phyloP scores from a whole-genome alignment of 805 yeast species.

The Allodekkera sacchari region DNA sequence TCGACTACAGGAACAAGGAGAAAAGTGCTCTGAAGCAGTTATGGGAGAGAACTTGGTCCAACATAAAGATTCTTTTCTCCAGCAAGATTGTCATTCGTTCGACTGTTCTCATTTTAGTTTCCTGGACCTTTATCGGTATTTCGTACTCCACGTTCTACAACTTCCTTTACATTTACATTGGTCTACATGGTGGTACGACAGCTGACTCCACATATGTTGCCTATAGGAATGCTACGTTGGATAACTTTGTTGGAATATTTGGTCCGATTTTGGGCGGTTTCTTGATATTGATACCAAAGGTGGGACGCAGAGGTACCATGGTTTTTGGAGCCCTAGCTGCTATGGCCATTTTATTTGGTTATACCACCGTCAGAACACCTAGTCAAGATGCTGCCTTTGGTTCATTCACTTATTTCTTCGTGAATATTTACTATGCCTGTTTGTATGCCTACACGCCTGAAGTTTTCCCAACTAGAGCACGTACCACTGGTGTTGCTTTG shows the following conservation, averaged over 20 bases:
- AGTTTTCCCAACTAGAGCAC: constrained; percentile 41
- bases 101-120: constrained; percentile 35
- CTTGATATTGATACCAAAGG: constrained; percentile 22
- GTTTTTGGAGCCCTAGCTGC: constrained; percentile 41
- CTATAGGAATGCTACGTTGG: constrained; percentile 41
- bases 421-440: constrained; percentile 47
- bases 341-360: constrained; percentile 52
- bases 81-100: constrained; percentile 34
- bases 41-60: constrained; percentile 24
- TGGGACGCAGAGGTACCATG: constrained; percentile 55
- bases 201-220: constrained; percentile 30
- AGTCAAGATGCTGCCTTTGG: constrained; percentile 44
- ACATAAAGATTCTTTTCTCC: constrained; percentile 39
- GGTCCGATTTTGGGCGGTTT: constrained; percentile 49
- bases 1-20: constrained; percentile 9
- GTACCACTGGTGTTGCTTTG: constrained; percentile 55
- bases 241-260: constrained; percentile 37
- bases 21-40: constrained; percentile 20
- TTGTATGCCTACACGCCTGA: constrained; percentile 64
- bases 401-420: constrained; percentile 39
- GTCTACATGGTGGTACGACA: constrained; percentile 40
- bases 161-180: constrained; percentile 44
- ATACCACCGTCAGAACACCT: constrained; percentile 51
- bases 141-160: constrained; percentile 51
- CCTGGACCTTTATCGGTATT: constrained; percentile 53